Evolutionary conservation across 2,329 filamentous ascomycete genomes (phyloP), one percentile per base, ranked within the genome.

Genomic region (Beauveria rudraprayagi): DNA sequence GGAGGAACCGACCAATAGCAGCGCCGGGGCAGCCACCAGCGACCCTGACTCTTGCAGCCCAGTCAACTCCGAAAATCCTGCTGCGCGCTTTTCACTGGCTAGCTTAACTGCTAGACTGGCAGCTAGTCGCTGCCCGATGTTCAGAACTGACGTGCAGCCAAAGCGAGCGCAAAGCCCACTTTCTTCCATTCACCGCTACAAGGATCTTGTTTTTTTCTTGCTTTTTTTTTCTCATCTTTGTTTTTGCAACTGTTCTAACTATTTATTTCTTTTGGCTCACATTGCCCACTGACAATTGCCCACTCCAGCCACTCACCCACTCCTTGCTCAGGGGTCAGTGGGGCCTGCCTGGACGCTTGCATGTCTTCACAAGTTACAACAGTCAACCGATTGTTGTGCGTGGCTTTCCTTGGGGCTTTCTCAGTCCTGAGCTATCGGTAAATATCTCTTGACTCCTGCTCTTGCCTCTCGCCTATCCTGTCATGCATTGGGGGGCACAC

Each of bases 241-340:
- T 53, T 41, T 43, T 43, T 43, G 30, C 30, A 34, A 34, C 30
- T 34, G 30, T 34, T 34, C 30, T 9, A 30, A 10, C 9, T 34
- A 34, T 34, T 34, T 11, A 34, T 34, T 34, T 11, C 30, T 52
- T 34, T 40, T 37, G 40, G 30, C 30, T 37, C n/a, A 19, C 30
- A 5, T 34, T 5, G 30, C 30, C 30, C 30, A 34, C 30, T 34
- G 30, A 5, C 30, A 34, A 34, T 34, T 34, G 30, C 30, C 30
- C 30, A 34, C 30, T 34, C 30, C 30, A 34, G 30, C 30, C 30
- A 34, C 30, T 34, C 30, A 34, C 30, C 30, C 30, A 34, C 30
- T 34, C 30, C 30, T 51, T 34, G 22, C 46, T 58, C 56, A 58
- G 56, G 56, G 55, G 56, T 11, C 22, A 41, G 56, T 43, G 56